Evolutionary conservation across 139 green algal species (phyloP).

Genomic region (Axilococcus clingmanii): DNA sequence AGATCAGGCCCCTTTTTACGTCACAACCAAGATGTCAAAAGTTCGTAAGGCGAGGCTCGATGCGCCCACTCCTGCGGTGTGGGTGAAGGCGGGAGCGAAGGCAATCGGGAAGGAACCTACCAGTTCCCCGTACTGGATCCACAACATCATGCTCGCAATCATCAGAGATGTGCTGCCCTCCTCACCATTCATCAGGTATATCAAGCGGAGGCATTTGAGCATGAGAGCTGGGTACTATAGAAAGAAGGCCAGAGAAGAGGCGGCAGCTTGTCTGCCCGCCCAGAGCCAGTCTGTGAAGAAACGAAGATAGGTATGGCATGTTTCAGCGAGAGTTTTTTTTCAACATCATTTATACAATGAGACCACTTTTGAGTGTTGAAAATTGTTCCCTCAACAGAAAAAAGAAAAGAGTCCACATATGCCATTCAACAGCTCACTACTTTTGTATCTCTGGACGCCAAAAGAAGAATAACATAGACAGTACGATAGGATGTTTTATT

Average conservation of each 20-base stretch:
- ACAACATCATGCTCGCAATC: slow-evolving; percentile 36
- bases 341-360: too few relatives aligned
- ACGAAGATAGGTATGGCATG: too few relatives aligned
- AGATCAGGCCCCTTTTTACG: slow-evolving; percentile 65
- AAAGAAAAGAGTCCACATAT: too few relatives aligned
- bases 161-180: slow-evolving; percentile 29
- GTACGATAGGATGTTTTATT: too few relatives aligned
- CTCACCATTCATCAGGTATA: slow-evolving; percentile 28
- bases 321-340: too few relatives aligned
- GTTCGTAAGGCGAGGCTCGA: slow-evolving; percentile 44
- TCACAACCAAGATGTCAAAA: slow-evolving; percentile 79
- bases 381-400: too few relatives aligned
- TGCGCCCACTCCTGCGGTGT: slow-evolving; percentile 38
- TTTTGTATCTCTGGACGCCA: too few relatives aligned
- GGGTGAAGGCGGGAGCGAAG: slow-evolving; percentile 27
- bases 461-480: too few relatives aligned
- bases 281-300: too few relatives aligned
- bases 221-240: slow-evolving; percentile 27
- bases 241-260: slow-evolving; percentile 4
- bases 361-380: too few relatives aligned
- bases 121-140: slow-evolving; percentile 55
- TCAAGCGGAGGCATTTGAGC: slow-evolving; percentile 31
- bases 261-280: too few relatives aligned
- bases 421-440: too few relatives aligned
- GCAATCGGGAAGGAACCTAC: slow-evolving; percentile 47